These are phyloP conservation scores for Coprinopsis marcescibilis DNA, from an alignment of 768 basidiomycete genomes.

Conservation along the genomic window DNA sequence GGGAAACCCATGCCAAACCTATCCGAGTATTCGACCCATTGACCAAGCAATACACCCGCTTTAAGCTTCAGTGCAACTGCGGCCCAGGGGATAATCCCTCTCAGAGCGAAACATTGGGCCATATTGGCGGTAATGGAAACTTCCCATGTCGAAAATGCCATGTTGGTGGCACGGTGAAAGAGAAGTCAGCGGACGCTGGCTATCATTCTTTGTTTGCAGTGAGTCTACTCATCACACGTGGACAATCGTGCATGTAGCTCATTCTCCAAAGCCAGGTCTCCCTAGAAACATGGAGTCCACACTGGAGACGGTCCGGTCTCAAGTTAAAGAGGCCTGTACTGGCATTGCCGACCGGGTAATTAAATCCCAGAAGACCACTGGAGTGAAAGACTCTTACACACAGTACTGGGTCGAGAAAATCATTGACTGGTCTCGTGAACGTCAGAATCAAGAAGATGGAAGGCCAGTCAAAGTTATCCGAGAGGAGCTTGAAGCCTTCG, in stretches of 20 bases:
- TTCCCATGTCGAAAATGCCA: conserved; percentile 23
- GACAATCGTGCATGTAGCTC: not conserved
- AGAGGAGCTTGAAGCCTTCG: conserved; percentile 24
- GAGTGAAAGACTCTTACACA: conserved; percentile 34
- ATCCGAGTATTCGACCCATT: conserved; percentile 25
- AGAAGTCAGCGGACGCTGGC: conserved; percentile 27
- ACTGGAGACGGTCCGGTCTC: conserved; percentile 20
- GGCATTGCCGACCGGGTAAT: conserved; percentile 25
- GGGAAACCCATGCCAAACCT: conserved; percentile 26
- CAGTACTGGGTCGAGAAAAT: conserved; percentile 33
- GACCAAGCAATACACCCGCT: conserved; percentile 16
- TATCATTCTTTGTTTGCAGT: conserved; percentile 30
- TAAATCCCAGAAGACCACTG: conserved; percentile 24
- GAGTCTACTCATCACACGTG: not conserved
- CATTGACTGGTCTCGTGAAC: conserved; percentile 15
- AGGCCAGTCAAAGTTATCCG: conserved; percentile 16
- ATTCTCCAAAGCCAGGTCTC: conserved; percentile 17
- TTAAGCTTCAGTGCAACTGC: conserved; percentile 24
- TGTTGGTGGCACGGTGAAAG: conserved; percentile 27
- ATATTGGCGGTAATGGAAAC: conserved; percentile 37
- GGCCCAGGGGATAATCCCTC: conserved; percentile 34
- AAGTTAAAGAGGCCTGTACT: conserved; percentile 25
- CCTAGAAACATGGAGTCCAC: conserved; percentile 18
- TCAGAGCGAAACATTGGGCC: conserved; percentile 31
- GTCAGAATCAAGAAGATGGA: conserved; percentile 17